A percentile compares a stretch with the other conserved stretches of the same genome.
phyloP scores from a whole-genome alignment of 2,329 filamentous ascomycete genomes.

The Pseudogymnoascus sp. region DNA sequence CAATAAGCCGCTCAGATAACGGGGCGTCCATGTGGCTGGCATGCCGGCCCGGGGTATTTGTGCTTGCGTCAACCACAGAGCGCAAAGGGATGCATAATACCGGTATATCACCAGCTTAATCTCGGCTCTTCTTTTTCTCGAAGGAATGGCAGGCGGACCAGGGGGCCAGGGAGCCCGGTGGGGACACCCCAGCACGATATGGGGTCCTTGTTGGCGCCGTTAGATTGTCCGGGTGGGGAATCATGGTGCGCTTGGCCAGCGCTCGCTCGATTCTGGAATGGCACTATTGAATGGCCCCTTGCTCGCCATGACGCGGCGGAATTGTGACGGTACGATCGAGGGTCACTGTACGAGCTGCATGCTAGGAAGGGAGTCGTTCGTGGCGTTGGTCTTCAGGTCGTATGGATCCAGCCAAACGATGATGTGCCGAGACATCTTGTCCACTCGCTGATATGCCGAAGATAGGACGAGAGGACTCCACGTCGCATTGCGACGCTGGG shows the following conservation, averaged over 20 bases:
- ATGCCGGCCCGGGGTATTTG: neutral
- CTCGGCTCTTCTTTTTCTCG: slow-evolving; percentile 6
- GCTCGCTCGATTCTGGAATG: slow-evolving; percentile 2
- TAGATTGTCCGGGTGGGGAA: neutral
- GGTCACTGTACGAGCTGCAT: neutral
- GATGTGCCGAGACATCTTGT: neutral
- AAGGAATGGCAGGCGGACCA: neutral
- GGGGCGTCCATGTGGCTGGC: neutral
- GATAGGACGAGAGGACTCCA: neutral
- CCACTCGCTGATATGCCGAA: neutral
- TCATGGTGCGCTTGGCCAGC: neutral
- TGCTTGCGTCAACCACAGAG: neutral
- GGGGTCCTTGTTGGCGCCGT: slow-evolving; percentile 2
- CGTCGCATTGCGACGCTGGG: neutral
- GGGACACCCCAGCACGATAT: neutral
- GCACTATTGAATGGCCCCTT: neutral
- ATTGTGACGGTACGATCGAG: neutral
- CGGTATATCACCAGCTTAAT: slow-evolving; percentile 1
- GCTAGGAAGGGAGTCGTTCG: neutral
- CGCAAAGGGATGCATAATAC: neutral
- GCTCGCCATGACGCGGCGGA: neutral
- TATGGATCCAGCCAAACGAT: neutral
- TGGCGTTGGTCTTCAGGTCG: neutral
- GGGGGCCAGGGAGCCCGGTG: neutral
- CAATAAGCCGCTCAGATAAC: slow-evolving; percentile 3